phyloP scores from a whole-genome alignment of 2,329 filamentous ascomycete genomes.

The Claviceps quebecensis region DNA sequence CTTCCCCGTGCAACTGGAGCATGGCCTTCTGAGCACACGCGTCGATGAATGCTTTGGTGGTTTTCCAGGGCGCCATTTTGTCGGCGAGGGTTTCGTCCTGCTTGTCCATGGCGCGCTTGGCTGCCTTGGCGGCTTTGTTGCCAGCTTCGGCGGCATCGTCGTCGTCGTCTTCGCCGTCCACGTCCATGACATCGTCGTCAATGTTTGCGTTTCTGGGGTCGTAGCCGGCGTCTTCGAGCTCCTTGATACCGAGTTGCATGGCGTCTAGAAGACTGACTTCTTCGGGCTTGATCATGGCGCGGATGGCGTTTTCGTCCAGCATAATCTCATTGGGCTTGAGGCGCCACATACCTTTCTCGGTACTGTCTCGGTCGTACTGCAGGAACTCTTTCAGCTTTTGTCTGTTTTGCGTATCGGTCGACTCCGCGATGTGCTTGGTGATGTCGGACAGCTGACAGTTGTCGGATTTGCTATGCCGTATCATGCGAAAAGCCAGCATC shows the following conservation, averaged over 20 bases:
- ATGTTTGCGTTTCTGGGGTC: constrained; percentile 47
- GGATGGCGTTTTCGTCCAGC: constrained; percentile 68
- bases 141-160: constrained; percentile 26
- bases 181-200: constrained; percentile 51
- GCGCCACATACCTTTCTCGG: constrained; percentile 66
- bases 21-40: constrained; percentile 92
- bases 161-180: constrained; percentile 44
- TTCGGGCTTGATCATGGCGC: constrained; percentile 84
- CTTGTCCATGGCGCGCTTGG: constrained; percentile 32
- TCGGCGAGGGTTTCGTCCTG: constrained; percentile 63
- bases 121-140: constrained; percentile 23
- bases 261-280: constrained; percentile 89
- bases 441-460: constrained; percentile 68
- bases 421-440: constrained; percentile 82
- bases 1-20: constrained; percentile 86
- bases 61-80: constrained; percentile 90
- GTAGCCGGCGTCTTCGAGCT: constrained; percentile 83
- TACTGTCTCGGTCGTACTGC: constrained; percentile 64
- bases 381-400: constrained; percentile 97
- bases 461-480: constrained; percentile 57
- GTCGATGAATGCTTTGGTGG: constrained; percentile 90
- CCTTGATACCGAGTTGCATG: constrained; percentile 89
- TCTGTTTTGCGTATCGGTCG: constrained; percentile 86
- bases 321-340: constrained; percentile 58
- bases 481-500: constrained; percentile 86